A percentile compares a stretch with the other conserved stretches of the same genome.
Evolutionary conservation across 306 rosid species (phyloP).

Genomic region (Glycine tomentella): DNA sequence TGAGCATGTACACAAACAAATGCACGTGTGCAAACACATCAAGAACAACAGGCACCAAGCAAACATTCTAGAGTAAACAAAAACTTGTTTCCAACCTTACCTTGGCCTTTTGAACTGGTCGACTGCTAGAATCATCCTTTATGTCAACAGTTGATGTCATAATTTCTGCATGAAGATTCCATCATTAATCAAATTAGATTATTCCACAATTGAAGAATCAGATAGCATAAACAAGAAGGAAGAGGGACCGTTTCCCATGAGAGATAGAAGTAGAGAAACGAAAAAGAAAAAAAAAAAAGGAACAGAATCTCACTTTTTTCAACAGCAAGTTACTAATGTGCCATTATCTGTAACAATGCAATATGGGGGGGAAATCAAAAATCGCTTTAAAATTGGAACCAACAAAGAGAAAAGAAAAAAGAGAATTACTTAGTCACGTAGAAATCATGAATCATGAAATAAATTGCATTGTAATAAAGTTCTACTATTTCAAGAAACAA

Average conservation of each 20-base stretch:
- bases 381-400: background rate
- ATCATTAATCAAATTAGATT: conserved; percentile 17
- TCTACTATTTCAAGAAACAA: conserved; percentile 16
- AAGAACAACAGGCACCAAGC: conserved; percentile 1
- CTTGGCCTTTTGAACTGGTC: conserved; percentile 87
- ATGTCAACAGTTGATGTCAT: conserved; percentile 77
- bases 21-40: background rate
- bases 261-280: background rate
- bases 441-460: background rate
- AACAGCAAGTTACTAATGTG: conserved; percentile 80
- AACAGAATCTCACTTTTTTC: conserved; percentile 67
- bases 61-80: background rate
- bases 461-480: conserved; percentile 11
- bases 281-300: background rate
- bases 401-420: background rate
- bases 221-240: background rate
- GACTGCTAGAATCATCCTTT: conserved; percentile 75
- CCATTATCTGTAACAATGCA: conserved; percentile 67
- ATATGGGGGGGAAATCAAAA: background rate
- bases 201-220: background rate
- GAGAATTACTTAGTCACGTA: background rate
- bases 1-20: background rate
- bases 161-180: conserved; percentile 59
- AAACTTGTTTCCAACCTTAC: conserved; percentile 44
- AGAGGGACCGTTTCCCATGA: background rate